phyloP scores from a whole-genome alignment of 805 yeast genomes.

The Debaryomyces tyrocola region DNA sequence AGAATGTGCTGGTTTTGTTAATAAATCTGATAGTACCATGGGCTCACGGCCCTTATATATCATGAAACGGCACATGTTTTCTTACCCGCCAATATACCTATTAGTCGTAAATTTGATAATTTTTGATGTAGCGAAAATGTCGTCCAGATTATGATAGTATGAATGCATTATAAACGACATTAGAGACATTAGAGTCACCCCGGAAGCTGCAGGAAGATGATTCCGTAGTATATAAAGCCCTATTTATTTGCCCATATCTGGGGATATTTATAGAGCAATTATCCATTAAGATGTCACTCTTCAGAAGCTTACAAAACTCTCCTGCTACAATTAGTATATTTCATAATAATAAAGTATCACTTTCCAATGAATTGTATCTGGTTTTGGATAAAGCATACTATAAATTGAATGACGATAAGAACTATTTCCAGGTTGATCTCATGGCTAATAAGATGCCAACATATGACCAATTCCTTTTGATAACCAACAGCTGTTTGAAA shows the following conservation, averaged over 20 bases:
- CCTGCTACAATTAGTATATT: constrained; percentile 43
- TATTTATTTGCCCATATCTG: no score
- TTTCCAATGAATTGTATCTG: constrained; percentile 29
- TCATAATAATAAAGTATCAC: constrained; percentile 37
- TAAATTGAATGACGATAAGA: constrained; percentile 28
- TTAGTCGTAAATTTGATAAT: no score
- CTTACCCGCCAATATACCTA: not conserved
- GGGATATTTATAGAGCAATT: not conserved
- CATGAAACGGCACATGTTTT: constrained; percentile 82
- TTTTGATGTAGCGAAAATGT: not conserved
- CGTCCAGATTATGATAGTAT: not conserved
- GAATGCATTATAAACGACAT: constrained; percentile 1
- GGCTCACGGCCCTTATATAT: constrained; percentile 91
- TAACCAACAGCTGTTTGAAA: constrained; percentile 26
- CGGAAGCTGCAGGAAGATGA: not conserved
- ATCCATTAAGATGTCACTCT: constrained; percentile 31
- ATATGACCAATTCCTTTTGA: constrained; percentile 36
- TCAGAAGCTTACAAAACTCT: constrained; percentile 41
- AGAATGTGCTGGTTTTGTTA: constrained; percentile 95
- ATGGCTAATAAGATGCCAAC: constrained; percentile 43
- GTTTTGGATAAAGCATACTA: constrained; percentile 29
- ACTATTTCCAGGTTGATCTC: constrained; percentile 35
- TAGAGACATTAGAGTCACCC: constrained; percentile 2
- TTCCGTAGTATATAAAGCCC: constrained; percentile 3
- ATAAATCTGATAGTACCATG: constrained; percentile 76